Evolutionary conservation across 139 green algal genomes (phyloP).

Genomic region (Chloropicon primus): DNA sequence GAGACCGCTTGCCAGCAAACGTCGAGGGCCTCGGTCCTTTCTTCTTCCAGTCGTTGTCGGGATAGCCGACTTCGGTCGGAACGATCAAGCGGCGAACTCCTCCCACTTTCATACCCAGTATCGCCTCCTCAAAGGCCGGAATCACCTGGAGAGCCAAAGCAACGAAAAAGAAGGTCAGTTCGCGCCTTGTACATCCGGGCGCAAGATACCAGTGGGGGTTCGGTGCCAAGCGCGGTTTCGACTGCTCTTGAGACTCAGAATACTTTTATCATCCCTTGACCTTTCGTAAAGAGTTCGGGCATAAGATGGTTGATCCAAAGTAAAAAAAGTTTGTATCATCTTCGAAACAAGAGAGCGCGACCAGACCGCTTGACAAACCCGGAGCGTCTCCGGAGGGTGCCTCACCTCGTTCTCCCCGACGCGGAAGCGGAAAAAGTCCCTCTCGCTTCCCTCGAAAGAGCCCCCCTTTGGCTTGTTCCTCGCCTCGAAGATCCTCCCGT

Average conservation of each 20-base stretch:
- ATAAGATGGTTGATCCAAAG: not conserved
- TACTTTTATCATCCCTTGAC: slow-evolving; percentile 3
- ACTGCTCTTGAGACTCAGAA: slow-evolving; percentile 18
- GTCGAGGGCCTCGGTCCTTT: slow-evolving; percentile 26
- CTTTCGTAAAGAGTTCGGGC: not conserved
- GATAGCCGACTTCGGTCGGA: slow-evolving; percentile 11
- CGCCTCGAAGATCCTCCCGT: slow-evolving; percentile 24
- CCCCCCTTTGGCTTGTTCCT: slow-evolving; percentile 35
- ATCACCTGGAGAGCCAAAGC: slow-evolving; percentile 26
- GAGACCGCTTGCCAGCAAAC: slow-evolving; percentile 29
- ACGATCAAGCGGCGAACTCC: slow-evolving; percentile 33
- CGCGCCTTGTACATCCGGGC: too few relatives aligned
- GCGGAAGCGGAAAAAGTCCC: slow-evolving; percentile 27
- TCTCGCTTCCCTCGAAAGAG: slow-evolving; percentile 29
- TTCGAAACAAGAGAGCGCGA: not conserved
- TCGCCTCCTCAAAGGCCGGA: slow-evolving; percentile 28
- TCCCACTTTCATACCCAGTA: slow-evolving; percentile 17
- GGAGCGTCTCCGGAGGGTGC: not conserved
- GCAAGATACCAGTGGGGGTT: too few relatives aligned
- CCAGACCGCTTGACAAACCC: too few relatives aligned
- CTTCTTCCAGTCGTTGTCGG: slow-evolving; percentile 12
- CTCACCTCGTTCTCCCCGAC: slow-evolving; percentile 16
- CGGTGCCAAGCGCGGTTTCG: too few relatives aligned
- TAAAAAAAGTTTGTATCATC: not conserved
- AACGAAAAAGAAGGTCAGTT: too few relatives aligned